Conservation (phyloP, 2,329 filamentous ascomycete species). For the Amauroascus niger region DNA sequence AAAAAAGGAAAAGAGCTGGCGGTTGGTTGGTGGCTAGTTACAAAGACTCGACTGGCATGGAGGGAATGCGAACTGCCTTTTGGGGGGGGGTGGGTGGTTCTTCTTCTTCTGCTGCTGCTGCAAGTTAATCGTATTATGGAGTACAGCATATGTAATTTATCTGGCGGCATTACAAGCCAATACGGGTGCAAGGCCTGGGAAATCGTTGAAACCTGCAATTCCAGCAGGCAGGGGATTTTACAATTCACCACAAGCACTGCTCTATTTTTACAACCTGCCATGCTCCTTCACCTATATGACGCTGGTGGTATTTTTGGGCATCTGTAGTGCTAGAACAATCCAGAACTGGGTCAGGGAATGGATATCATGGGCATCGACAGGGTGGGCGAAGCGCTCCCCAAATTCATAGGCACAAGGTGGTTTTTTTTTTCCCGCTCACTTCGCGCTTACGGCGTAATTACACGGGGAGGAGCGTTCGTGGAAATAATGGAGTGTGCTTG, state of each 20-base stretch:
- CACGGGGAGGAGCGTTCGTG: not conserved
- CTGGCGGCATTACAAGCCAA: conserved; percentile 6
- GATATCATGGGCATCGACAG: too few species aligned
- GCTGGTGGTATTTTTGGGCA: too few species aligned
- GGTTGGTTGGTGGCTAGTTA: conserved; percentile 1
- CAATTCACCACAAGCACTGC: too few species aligned
- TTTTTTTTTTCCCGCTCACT: not conserved
- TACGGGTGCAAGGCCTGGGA: not conserved
- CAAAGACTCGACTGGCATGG: not conserved
- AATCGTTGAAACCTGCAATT: not conserved
- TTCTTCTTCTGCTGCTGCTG: not conserved
- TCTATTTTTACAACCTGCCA: not conserved
- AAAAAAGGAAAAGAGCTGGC: conserved; percentile 12
- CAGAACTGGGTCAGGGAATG: too few species aligned
- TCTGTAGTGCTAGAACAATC: too few species aligned
- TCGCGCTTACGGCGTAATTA: not conserved
- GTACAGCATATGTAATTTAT: conserved; percentile 10
- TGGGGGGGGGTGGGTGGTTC: too few species aligned
- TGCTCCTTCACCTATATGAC: not conserved
- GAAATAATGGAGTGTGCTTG: conserved; percentile 4
- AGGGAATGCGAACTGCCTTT: conserved; percentile 5
- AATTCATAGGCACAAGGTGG: not conserved
- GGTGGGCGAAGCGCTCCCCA: not conserved
- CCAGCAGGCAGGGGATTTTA: not conserved
- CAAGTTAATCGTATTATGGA: conserved; percentile 6